phyloP scores from a whole-genome alignment of 1,139 yeast species.

The Zygosaccharomyces pseudobailii region DNA sequence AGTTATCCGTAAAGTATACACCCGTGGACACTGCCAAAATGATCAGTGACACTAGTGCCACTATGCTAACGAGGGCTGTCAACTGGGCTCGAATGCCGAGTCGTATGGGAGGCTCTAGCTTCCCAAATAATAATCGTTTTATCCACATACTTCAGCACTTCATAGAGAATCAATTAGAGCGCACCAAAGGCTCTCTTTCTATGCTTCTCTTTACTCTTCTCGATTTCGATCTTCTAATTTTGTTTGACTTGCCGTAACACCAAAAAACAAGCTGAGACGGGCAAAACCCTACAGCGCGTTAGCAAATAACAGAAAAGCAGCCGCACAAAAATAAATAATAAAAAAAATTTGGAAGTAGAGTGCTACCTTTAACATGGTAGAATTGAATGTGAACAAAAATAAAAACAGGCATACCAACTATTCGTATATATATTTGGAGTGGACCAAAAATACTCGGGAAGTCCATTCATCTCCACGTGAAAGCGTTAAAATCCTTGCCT shows the following conservation, averaged over 20 bases:
- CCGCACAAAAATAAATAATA: neutral
- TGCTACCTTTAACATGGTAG: too few relatives aligned
- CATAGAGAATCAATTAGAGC: neutral
- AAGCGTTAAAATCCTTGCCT: too few relatives aligned
- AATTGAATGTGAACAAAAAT: too few relatives aligned
- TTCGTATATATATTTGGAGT: too few relatives aligned
- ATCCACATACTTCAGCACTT: slow-evolving; percentile 1
- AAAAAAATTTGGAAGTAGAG: neutral
- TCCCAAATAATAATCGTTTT: slow-evolving; percentile 4
- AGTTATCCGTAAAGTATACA: slow-evolving; percentile 64
- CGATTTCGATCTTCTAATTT: neutral
- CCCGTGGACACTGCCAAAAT: slow-evolving; percentile 78
- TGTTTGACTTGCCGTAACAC: neutral
- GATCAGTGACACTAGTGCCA: slow-evolving; percentile 69
- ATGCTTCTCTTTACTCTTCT: neutral
- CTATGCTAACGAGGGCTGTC: slow-evolving; percentile 69
- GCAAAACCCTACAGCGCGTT: neutral
- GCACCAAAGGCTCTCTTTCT: neutral
- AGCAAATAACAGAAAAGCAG: neutral
- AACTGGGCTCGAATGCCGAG: slow-evolving; percentile 57
- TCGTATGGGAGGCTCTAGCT: slow-evolving; percentile 31
- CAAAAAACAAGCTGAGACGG: neutral
- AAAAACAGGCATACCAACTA: too few relatives aligned
- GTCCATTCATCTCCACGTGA: too few relatives aligned
- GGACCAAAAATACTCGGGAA: too few relatives aligned